These are phyloP conservation scores for Sanghuangporus weigelae DNA, from an alignment of 1,284 basidiomycete genomes.

Conservation along the genomic window DNA sequence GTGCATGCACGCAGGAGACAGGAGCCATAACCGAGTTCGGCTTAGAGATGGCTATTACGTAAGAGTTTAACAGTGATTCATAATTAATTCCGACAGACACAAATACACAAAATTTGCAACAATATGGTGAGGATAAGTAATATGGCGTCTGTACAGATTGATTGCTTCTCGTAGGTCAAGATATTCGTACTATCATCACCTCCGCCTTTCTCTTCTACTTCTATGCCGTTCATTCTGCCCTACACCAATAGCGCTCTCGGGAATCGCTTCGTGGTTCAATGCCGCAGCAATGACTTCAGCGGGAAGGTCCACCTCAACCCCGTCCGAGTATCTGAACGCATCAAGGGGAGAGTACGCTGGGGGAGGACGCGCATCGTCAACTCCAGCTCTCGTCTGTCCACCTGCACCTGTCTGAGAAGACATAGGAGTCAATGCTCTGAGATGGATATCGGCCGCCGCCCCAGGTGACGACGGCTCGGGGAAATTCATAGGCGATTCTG, in stretches of 20 bases:
- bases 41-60: not conserved
- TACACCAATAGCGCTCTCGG: slow-evolving; percentile 45
- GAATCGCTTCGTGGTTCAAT: slow-evolving; percentile 60
- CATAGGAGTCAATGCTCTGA: slow-evolving; percentile 51
- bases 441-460: slow-evolving; percentile 70
- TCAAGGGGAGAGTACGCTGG: slow-evolving; percentile 81
- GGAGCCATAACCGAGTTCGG: not conserved
- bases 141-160: slow-evolving; percentile 1
- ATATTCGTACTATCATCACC: slow-evolving; percentile 1
- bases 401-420: slow-evolving; percentile 19
- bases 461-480: slow-evolving; percentile 76
- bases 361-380: slow-evolving; percentile 47
- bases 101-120: not conserved
- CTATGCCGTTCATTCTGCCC: slow-evolving; percentile 11
- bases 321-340: slow-evolving; percentile 72
- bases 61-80: not conserved
- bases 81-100: not conserved
- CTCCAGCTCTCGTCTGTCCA: slow-evolving; percentile 15
- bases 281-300: slow-evolving; percentile 79
- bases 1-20: not conserved
- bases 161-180: not conserved
- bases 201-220: slow-evolving; percentile 16
- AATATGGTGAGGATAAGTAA: not conserved
- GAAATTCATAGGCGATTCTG: slow-evolving; percentile 61
- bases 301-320: slow-evolving; percentile 76